phyloP scores from a whole-genome alignment of 495 filamentous ascomycete species.

The Xylaria flabelliformis region DNA sequence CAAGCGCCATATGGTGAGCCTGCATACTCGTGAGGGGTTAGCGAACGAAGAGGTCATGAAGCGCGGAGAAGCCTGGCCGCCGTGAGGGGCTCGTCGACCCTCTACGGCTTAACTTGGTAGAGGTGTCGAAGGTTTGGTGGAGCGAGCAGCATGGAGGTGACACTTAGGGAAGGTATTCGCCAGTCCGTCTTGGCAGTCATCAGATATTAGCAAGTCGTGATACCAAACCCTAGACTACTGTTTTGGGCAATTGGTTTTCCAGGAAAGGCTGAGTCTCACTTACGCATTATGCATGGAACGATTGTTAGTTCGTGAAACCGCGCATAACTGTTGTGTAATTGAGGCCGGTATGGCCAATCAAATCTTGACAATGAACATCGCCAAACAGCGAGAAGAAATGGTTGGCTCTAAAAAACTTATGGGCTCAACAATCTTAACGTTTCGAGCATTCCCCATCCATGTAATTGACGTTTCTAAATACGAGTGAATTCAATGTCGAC shows the following conservation, averaged over 20 bases:
- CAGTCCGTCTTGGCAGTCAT: conserved; percentile 25
- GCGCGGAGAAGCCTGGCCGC: conserved; percentile 27
- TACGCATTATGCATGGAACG: conserved; percentile 2
- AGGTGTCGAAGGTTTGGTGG: not conserved
- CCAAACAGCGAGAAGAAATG: not conserved
- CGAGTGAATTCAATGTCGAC: no score
- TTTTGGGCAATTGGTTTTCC: not conserved
- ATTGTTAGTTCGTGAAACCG: not conserved
- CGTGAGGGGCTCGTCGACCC: conserved; percentile 24
- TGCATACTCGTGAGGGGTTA: conserved; percentile 27
- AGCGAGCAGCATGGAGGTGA: conserved; percentile 14
- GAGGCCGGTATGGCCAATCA: not conserved
- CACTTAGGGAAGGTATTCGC: conserved; percentile 15
- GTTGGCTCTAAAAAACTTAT: not conserved
- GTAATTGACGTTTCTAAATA: not conserved
- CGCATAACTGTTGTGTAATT: not conserved
- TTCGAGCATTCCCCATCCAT: not conserved
- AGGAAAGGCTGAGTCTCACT: conserved; percentile 10
- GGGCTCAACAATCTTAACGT: not conserved
- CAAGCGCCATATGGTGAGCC: conserved; percentile 29
- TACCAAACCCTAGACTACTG: conserved; percentile 16
- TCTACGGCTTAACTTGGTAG: conserved; percentile 2
- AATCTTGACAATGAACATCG: not conserved
- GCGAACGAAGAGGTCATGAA: conserved; percentile 12
- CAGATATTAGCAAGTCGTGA: conserved; percentile 17